Conservation (phyloP, 2,329 filamentous ascomycete genomes). For the Metarhizium robertsii region DNA sequence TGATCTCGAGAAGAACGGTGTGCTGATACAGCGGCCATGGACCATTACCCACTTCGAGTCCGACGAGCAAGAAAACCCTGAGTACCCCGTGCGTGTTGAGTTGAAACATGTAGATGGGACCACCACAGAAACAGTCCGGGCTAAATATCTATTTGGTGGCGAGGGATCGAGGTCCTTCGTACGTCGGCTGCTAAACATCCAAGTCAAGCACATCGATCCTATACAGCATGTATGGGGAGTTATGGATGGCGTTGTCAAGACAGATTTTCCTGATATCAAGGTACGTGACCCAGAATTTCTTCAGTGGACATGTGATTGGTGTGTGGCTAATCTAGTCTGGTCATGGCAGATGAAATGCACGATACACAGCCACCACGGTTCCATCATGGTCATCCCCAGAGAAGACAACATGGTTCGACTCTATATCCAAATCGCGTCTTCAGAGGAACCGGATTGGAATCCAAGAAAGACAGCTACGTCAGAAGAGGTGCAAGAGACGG, state of each 20-base stretch:
- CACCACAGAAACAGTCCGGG: conserved; percentile 53
- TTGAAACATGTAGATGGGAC: conserved; percentile 70
- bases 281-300: conserved; percentile 23
- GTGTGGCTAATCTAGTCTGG: neutral
- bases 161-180: conserved; percentile 63
- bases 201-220: conserved; percentile 61
- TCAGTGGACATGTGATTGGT: neutral
- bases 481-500: conserved; percentile 53
- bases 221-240: conserved; percentile 68
- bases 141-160: conserved; percentile 63
- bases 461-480: conserved; percentile 54
- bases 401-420: conserved; percentile 60
- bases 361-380: conserved; percentile 64
- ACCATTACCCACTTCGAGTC: conserved; percentile 53
- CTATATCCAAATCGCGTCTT: conserved; percentile 59
- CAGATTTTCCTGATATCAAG: conserved; percentile 71
- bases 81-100: conserved; percentile 73
- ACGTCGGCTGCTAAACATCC: conserved; percentile 56
- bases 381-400: conserved; percentile 71
- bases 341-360: conserved; percentile 56
- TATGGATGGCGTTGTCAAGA: conserved; percentile 64
- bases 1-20: conserved; percentile 53
- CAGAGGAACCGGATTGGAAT: conserved; percentile 50
- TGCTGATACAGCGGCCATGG: conserved; percentile 54
- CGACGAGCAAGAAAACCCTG: conserved; percentile 42